Conservation (phyloP, 192 early-diverging fungal genomes). For the Linnemannia schmuckeri region DNA sequence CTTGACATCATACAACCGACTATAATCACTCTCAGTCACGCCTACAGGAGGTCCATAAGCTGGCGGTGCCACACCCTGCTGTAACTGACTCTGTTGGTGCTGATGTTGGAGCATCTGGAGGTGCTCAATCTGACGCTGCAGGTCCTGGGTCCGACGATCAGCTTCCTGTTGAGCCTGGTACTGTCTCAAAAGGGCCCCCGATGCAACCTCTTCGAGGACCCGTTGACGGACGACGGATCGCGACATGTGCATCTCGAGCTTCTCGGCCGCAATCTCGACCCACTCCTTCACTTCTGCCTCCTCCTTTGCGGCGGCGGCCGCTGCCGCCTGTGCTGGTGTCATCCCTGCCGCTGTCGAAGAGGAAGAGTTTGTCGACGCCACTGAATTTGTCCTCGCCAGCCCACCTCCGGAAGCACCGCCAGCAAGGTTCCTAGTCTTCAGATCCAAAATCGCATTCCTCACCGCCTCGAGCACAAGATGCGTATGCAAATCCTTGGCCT, state of each 20-base stretch:
- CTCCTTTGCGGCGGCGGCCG: slow-evolving; percentile 15
- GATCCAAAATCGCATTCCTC: slow-evolving; percentile 34
- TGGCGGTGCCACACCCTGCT: slow-evolving; percentile 14
- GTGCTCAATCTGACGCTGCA: slow-evolving; percentile 30
- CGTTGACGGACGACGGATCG: slow-evolving; percentile 32
- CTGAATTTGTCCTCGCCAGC: neutral
- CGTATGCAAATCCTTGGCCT: slow-evolving; percentile 32
- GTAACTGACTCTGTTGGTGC: neutral
- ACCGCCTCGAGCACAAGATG: slow-evolving; percentile 30
- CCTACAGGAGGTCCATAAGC: slow-evolving; percentile 16
- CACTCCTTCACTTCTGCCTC: slow-evolving; percentile 48
- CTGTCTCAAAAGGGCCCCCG: slow-evolving; percentile 31
- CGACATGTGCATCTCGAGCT: slow-evolving; percentile 37
- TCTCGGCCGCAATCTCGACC: slow-evolving; percentile 45
- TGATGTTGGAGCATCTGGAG: slow-evolving; percentile 31
- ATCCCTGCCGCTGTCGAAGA: neutral
- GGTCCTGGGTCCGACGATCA: slow-evolving; percentile 9
- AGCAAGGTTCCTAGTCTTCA: slow-evolving; percentile 30
- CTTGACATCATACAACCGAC: neutral
- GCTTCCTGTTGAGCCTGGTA: slow-evolving; percentile 42
- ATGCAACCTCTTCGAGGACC: slow-evolving; percentile 37
- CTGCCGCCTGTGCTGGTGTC: neutral
- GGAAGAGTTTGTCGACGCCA: neutral
- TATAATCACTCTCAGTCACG: slow-evolving; percentile 1
- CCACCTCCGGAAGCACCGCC: neutral